A percentile compares a stretch with the other conserved stretches of the same genome.
Conservation (phyloP, 495 filamentous ascomycete species). For the Lophium mytilinum region DNA sequence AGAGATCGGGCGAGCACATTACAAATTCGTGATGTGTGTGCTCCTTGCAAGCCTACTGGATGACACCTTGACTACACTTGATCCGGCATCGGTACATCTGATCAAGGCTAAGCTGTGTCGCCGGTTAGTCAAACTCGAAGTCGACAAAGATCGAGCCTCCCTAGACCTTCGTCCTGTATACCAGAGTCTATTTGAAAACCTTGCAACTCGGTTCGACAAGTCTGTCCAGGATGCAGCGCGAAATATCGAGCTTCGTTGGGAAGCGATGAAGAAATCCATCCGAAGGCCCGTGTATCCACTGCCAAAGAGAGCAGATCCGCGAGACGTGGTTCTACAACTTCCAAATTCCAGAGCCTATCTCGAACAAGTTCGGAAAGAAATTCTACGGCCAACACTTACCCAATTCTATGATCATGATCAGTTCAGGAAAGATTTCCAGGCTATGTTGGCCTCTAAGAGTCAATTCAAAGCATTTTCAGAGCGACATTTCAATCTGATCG, state of each 20-base stretch:
- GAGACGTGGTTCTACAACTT: constrained; percentile 35
- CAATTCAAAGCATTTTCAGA: constrained; percentile 13
- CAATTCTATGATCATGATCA: too few relatives aligned
- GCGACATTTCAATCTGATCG: constrained; percentile 26
- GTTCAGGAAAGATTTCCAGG: too few relatives aligned
- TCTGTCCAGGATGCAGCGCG: constrained; percentile 28
- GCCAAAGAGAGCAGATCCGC: constrained; percentile 29
- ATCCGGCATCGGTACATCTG: constrained; percentile 28
- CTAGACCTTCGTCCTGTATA: constrained; percentile 1
- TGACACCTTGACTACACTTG: constrained; percentile 27
- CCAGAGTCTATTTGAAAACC: constrained; percentile 13
- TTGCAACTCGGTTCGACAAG: constrained; percentile 25
- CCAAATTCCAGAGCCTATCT: constrained; percentile 38
- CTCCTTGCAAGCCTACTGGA: constrained; percentile 37
- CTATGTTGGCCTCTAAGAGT: too few relatives aligned
- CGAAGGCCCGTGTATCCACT: constrained; percentile 33
- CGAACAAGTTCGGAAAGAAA: too few relatives aligned
- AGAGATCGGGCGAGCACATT: constrained; percentile 39
- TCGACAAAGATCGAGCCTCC: constrained; percentile 22
- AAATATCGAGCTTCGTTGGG: constrained; percentile 30
- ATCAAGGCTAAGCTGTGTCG: constrained; percentile 49
- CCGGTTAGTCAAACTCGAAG: constrained; percentile 49
- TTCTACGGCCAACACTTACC: too few relatives aligned
- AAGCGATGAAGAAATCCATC: constrained; percentile 25
- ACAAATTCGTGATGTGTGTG: constrained; percentile 47